Base-by-base conservation (phyloP, 257 asterid genomes). In the Catharanthus roseus region DNA sequence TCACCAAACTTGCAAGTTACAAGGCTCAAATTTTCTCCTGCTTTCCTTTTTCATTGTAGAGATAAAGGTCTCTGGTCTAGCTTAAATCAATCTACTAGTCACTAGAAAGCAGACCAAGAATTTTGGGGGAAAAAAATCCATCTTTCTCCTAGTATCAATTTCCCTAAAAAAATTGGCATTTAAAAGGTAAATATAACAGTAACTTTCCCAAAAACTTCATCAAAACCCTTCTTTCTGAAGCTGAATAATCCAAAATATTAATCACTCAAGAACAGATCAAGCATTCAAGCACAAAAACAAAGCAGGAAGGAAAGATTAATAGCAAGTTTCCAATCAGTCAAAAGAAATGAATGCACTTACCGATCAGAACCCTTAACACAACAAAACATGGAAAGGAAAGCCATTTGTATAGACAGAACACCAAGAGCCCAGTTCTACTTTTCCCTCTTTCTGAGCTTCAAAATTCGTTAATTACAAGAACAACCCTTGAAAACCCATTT, bases 291-390 rank as follows among this genome's bases (percentile, higher is more conserved):
- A 29, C 2, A 42, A 10, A 19, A 61, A 53, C 44, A 19, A 26
- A 63, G 49, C 38, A 21, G 68, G 56, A 74, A 45, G 39, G 12
- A 64, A 56, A 69, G 39, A 61, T 10, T 5, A 77, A 47, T 42
- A 62, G 65, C 72, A 74, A 44, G 54, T 62, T 77, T 68, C 73
- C 24, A 64, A 71, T 77, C 79, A 51, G 71, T 74, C 51, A 13
- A 57, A 71, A 64, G 21, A 36, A 70, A 71, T 12, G 16, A 72
- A 56, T 9, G 47, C 65, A 75, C 95, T 38, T 82, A 89, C 97
- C 92, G 85, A 79, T 89, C 89, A 75, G 83, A 86, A 79, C 90
- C 85, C 85, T 82, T 81, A 31, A 78, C 45, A 53, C 97, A 91
- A 33, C 95, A 86, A 63, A 91, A 85, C 72, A 78, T 61, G 65